Evolutionary conservation across 176 grass and related monocot genomes (phyloP).

Genomic region (Rhynchospora tenuis): DNA sequence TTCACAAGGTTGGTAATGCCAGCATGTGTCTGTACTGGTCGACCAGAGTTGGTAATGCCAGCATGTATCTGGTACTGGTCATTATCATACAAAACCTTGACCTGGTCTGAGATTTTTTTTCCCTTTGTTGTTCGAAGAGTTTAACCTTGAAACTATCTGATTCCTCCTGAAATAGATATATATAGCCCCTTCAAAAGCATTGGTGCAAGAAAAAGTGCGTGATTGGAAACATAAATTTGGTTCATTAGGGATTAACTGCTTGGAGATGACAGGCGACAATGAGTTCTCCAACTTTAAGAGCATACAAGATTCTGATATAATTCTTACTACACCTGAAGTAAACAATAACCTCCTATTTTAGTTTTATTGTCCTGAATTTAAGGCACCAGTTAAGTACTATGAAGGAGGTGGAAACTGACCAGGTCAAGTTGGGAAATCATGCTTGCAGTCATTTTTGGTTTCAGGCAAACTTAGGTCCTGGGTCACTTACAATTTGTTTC

Average conservation of each 20-base stretch:
- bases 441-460: background rate
- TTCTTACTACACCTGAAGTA: conserved; percentile 95
- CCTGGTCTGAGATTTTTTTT: conserved; percentile 14
- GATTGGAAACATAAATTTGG: conserved; percentile 74
- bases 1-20: background rate
- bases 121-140: background rate
- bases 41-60: background rate
- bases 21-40: background rate
- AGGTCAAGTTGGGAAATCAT: background rate
- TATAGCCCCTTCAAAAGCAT: conserved; percentile 82
- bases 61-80: background rate
- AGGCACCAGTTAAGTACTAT: background rate
- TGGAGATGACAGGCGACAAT: conserved; percentile 94
- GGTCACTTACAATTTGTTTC: background rate
- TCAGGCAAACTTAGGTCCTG: background rate
- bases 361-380: background rate
- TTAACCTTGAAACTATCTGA: background rate
- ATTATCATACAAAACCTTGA: conserved; percentile 1
- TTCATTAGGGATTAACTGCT: conserved; percentile 60
- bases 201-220: conserved; percentile 91
- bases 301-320: conserved; percentile 76
- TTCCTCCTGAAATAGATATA: conserved; percentile 49
- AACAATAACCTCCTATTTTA: conserved; percentile 17
- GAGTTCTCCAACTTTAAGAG: conserved; percentile 55
- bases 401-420: background rate